phyloP scores from a whole-genome alignment of 257 asterid species.

The Solanum dulcamara region DNA sequence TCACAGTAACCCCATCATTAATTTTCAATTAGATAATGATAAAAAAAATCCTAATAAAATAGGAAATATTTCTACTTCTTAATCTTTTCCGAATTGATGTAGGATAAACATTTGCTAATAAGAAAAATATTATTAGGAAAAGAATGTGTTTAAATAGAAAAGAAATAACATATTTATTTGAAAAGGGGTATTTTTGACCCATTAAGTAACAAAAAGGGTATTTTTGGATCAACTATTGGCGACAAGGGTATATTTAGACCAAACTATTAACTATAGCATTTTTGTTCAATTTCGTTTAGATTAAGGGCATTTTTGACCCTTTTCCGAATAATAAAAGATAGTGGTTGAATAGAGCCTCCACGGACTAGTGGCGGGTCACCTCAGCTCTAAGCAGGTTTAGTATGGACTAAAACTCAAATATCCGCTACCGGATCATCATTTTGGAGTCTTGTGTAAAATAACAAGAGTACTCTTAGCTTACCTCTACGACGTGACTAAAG shows the following conservation, averaged over 20 bases:
- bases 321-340: not conserved
- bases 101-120: not conserved
- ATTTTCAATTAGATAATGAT: too few species aligned
- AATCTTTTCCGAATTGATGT: not conserved
- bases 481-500: not conserved
- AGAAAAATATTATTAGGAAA: too few species aligned
- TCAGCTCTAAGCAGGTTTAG: not conserved
- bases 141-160: too few species aligned
- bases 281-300: too few species aligned
- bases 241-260: not conserved
- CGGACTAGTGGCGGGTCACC: not conserved
- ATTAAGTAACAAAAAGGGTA: too few species aligned
- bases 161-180: too few species aligned
- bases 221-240: not conserved
- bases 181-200: too few species aligned
- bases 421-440: not conserved
- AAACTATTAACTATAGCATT: not conserved
- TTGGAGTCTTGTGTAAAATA: not conserved
- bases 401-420: not conserved
- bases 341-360: not conserved
- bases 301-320: not conserved
- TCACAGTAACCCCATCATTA: too few species aligned
- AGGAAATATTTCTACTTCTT: not conserved
- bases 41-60: not conserved
- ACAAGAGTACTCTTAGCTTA: not conserved